These are phyloP conservation scores for Cucurbita argyrosperma DNA, from an alignment of 306 rosid genomes.

Conservation along the genomic window DNA sequence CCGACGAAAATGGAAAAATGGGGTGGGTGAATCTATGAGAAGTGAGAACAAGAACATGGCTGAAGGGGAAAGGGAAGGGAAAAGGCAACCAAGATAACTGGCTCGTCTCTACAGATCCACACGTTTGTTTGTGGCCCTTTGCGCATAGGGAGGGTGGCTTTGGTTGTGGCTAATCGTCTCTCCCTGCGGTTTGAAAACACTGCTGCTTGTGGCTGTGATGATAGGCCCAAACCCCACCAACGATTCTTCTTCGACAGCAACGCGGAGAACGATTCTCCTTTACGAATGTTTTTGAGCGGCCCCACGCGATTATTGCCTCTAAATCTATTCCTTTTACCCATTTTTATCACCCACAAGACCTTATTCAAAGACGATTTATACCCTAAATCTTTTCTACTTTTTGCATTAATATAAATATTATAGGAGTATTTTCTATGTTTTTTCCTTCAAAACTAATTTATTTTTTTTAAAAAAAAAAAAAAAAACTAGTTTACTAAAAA, in stretches of 20 bases:
- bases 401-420: no score
- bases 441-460: no score
- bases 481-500: no score
- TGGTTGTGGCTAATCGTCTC: not conserved
- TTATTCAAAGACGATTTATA: no score
- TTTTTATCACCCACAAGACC: no score
- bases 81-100: not conserved
- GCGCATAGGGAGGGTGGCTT: not conserved
- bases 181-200: not conserved
- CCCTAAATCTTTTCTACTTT: no score
- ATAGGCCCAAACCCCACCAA: not conserved
- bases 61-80: not conserved
- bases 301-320: not conserved
- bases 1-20: conserved; percentile 22
- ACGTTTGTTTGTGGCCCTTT: conserved; percentile 8
- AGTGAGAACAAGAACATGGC: conserved; percentile 21
- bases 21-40: conserved; percentile 6
- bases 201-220: not conserved
- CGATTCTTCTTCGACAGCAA: not conserved
- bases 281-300: not conserved
- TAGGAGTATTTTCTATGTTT: no score
- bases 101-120: not conserved
- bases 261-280: not conserved
- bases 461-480: no score
- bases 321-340: not conserved